A percentile compares a stretch with the other conserved stretches of the same genome.
phyloP scores from a whole-genome alignment of 1,284 basidiomycete species.

The Tilletia caries region DNA sequence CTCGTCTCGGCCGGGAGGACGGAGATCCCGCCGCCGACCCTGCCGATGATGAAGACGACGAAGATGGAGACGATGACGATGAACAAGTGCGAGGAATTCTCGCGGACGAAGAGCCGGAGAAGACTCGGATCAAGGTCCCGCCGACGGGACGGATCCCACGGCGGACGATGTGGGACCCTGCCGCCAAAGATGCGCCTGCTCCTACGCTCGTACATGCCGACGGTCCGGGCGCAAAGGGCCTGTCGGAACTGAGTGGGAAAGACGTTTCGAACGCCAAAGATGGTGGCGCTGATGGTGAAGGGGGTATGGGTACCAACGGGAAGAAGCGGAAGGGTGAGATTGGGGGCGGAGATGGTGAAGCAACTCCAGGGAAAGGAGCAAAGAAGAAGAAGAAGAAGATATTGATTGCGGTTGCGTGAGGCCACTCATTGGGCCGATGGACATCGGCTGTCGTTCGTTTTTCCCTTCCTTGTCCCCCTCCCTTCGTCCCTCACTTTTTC shows the following conservation, averaged over 20 bases:
- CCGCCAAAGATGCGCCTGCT: background rate
- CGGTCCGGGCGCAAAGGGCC: background rate
- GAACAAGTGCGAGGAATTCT: constrained; percentile 27
- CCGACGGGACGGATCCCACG: constrained; percentile 48
- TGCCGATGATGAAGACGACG: constrained; percentile 16
- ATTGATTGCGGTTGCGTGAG: background rate
- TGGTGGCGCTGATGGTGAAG: background rate
- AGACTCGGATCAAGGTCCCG: constrained; percentile 46
- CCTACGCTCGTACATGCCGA: background rate
- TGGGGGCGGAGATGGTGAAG: background rate
- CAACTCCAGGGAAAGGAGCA: background rate
- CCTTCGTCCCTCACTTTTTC: background rate
- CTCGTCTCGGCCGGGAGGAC: background rate
- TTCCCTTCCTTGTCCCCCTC: background rate
- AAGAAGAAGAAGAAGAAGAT: constrained; percentile 11
- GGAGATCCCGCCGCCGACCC: background rate
- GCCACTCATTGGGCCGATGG: background rate
- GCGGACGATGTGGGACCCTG: constrained; percentile 25
- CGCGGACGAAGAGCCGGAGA: constrained; percentile 44
- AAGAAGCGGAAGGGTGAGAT: constrained; percentile 5
- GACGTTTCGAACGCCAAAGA: background rate
- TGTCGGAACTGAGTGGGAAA: background rate
- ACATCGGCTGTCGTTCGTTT: background rate
- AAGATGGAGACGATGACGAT: constrained; percentile 7
- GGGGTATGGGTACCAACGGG: background rate